Evolutionary conservation across 495 filamentous ascomycete genomes (phyloP).

Genomic region (Clohesyomyces aquaticus): DNA sequence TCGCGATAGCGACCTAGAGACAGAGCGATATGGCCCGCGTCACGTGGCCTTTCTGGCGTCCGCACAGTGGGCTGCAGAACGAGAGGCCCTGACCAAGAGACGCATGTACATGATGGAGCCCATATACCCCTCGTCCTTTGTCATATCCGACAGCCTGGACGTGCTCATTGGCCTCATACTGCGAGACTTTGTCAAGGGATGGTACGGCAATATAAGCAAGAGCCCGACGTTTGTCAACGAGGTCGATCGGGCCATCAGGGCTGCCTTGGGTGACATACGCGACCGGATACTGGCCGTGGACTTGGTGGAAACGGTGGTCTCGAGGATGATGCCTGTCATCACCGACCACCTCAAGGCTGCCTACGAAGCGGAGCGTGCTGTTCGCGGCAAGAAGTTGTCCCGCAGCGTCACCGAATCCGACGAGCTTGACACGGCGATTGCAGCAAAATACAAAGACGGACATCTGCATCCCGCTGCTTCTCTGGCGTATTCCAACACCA

Average conservation of each 20-base stretch:
- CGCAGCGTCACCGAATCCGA: constrained; percentile 93
- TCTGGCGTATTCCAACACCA: constrained; percentile 78
- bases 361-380: constrained; percentile 82
- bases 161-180: constrained; percentile 74
- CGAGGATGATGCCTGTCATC: constrained; percentile 81
- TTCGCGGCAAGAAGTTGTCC: constrained; percentile 84
- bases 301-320: constrained; percentile 77
- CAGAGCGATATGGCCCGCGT: constrained; percentile 45
- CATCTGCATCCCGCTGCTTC: constrained; percentile 89
- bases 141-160: constrained; percentile 80
- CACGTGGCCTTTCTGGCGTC: constrained; percentile 65
- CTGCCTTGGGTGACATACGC: constrained; percentile 70
- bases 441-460: constrained; percentile 86
- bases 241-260: constrained; percentile 77
- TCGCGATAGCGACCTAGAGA: constrained; percentile 42
- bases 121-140: constrained; percentile 76
- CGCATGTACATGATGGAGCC: constrained; percentile 57
- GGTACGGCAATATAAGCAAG: constrained; percentile 85
- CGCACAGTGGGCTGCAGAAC: constrained; percentile 69
- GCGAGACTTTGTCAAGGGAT: constrained; percentile 83
- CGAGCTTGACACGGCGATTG: constrained; percentile 92
- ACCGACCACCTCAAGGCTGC: constrained; percentile 92
- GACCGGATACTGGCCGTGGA: constrained; percentile 74
- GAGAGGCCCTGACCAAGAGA: constrained; percentile 55
- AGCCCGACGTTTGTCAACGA: constrained; percentile 80